These are phyloP conservation scores for Globisporangium spinosum DNA, from an alignment of 352 stramenopile species.

Conservation along the genomic window DNA sequence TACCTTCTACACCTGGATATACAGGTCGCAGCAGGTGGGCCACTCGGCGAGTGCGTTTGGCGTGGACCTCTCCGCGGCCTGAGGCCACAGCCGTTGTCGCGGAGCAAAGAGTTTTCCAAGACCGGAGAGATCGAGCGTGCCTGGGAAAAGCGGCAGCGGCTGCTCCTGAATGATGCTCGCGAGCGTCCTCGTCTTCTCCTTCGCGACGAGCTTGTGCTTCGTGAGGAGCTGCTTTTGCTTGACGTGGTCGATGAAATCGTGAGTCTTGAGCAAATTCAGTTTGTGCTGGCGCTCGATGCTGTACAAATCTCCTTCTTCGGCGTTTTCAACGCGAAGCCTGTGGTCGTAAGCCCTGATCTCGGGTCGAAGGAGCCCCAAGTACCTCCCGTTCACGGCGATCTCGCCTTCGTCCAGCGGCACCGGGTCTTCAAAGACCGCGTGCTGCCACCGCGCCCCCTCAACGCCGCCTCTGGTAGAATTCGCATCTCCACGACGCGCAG, in stretches of 20 bases:
- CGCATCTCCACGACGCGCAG: conserved; percentile 17
- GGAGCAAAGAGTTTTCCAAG: conserved; percentile 55
- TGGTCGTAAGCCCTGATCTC: conserved; percentile 60
- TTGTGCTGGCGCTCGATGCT: conserved; percentile 50
- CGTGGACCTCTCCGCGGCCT: conserved; percentile 22
- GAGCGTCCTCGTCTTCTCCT: conserved; percentile 30
- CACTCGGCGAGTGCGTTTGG: conserved; percentile 40
- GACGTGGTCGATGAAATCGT: conserved; percentile 65
- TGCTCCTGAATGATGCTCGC: conserved; percentile 83
- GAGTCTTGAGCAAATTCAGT: conserved; percentile 45
- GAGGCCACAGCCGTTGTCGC: conserved; percentile 46
- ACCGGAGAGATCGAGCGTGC: conserved; percentile 55
- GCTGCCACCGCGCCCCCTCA: conserved; percentile 14
- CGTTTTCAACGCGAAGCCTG: conserved; percentile 39
- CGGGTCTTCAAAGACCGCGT: conserved; percentile 54
- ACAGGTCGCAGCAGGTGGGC: conserved; percentile 65
- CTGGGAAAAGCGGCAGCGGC: conserved; percentile 70
- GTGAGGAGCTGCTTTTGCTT: conserved; percentile 26
- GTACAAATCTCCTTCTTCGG: conserved; percentile 25
- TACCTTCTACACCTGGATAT: conserved; percentile 81
- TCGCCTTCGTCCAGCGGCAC: conserved; percentile 63
- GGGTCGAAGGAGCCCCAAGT: conserved; percentile 57
- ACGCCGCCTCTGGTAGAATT: not conserved
- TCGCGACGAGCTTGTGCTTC: conserved; percentile 10
- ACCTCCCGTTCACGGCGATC: conserved; percentile 49